Evolutionary conservation across 768 basidiomycete genomes (phyloP).

Genomic region (Leucocoprinus leucothites): DNA sequence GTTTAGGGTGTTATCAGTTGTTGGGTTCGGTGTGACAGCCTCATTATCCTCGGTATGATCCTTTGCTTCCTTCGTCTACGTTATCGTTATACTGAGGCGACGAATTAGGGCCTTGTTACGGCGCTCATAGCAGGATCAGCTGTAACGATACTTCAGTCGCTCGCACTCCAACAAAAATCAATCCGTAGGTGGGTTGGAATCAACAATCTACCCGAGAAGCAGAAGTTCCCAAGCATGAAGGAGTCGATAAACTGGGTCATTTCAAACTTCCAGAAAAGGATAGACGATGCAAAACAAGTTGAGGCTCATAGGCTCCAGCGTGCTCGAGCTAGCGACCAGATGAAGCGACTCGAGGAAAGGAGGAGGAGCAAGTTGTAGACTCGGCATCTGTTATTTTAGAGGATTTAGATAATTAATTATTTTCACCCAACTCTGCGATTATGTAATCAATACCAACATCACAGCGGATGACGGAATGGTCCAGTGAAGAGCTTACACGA

Average conservation of each 20-base stretch:
- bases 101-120: slow-evolving; percentile 36
- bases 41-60: slow-evolving; percentile 64
- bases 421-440: neutral
- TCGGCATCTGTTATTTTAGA: neutral
- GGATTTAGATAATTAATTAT: neutral
- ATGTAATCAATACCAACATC: neutral
- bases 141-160: slow-evolving; percentile 49
- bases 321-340: slow-evolving; percentile 3
- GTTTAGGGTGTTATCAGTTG: slow-evolving; percentile 55
- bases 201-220: slow-evolving; percentile 28
- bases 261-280: neutral
- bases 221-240: slow-evolving; percentile 9
- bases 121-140: slow-evolving; percentile 36
- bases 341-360: slow-evolving; percentile 8
- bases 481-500: no score
- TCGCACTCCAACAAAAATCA: slow-evolving; percentile 38
- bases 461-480: slow-evolving; percentile 1
- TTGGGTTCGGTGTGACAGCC: slow-evolving; percentile 43
- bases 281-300: neutral
- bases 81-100: neutral
- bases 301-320: neutral
- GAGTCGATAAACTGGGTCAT: neutral
- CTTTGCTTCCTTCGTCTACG: neutral
- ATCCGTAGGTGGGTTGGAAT: slow-evolving; percentile 39
- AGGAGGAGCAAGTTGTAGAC: slow-evolving; percentile 1